phyloP scores from a whole-genome alignment of 257 asterid genomes.

The Solanum rostratum region DNA sequence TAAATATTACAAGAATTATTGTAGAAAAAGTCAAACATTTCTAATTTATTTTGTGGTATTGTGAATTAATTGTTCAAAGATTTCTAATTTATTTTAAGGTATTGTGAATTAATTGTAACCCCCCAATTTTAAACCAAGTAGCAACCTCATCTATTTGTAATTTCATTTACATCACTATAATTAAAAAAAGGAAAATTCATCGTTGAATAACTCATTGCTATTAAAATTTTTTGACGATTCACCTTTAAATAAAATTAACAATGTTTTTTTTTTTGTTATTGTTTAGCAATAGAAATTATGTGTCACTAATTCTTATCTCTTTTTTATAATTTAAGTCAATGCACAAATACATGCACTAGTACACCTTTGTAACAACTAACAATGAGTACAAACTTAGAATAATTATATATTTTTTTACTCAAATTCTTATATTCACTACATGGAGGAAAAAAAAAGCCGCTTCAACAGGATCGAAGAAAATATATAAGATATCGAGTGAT shows the following conservation, averaged over 20 bases:
- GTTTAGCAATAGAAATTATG: not conserved
- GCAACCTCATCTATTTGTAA: not conserved
- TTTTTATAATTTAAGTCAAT: not conserved
- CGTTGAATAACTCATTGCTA: rapidly evolving
- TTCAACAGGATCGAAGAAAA: not conserved
- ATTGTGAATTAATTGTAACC: not conserved
- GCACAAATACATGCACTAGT: not conserved
- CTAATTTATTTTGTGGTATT: not conserved
- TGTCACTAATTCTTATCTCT: not conserved
- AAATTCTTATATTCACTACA: not conserved
- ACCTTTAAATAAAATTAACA: not conserved
- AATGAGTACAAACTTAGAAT: no score
- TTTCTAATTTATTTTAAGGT: not conserved
- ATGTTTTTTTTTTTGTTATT: not conserved
- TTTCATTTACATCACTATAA: not conserved
- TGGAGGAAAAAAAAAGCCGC: not conserved
- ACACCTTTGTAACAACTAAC: no score
- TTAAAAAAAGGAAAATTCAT: not conserved
- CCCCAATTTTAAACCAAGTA: not conserved
- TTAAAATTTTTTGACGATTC: not conserved
- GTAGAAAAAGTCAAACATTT: not conserved
- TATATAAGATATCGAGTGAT: not conserved
- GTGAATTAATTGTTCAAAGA: not conserved
- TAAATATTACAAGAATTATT: not conserved
- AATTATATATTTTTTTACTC: no score